Evolutionary conservation across 495 filamentous ascomycete genomes (phyloP).

Genomic region (Hypoxylon fuscum): DNA sequence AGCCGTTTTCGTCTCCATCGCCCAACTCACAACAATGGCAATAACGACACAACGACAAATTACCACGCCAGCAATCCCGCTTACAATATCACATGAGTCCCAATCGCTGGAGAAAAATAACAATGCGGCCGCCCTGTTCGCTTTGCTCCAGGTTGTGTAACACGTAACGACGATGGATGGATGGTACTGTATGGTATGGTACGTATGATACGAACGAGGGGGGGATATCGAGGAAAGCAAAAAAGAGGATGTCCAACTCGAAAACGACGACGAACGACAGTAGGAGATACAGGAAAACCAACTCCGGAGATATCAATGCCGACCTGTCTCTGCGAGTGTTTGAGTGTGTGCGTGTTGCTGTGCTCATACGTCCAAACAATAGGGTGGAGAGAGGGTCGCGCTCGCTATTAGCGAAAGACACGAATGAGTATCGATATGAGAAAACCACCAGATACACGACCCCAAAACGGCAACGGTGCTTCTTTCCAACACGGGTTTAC

Average conservation of each 20-base stretch:
- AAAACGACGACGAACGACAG: conserved; percentile 23
- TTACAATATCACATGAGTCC: conserved; percentile 38
- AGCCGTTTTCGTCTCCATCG: conserved; percentile 3
- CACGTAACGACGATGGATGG: conserved; percentile 39
- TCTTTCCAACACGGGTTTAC: conserved; percentile 17
- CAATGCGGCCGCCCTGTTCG: conserved; percentile 33
- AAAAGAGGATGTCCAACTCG: conserved; percentile 33
- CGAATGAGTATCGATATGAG: conserved; percentile 40
- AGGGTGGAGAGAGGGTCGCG: conserved; percentile 32
- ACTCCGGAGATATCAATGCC: conserved; percentile 40
- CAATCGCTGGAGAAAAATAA: conserved; percentile 33
- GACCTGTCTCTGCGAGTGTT: conserved; percentile 39
- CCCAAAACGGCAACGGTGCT: conserved; percentile 15
- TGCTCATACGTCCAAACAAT: conserved; percentile 32
- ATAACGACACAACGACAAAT: conserved; percentile 24
- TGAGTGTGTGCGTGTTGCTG: conserved; percentile 11
- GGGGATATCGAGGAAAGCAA: conserved; percentile 38
- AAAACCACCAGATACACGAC: conserved; percentile 36
- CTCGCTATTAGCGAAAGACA: conserved; percentile 40
- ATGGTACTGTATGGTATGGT: conserved; percentile 43
- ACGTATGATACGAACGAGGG: conserved; percentile 40
- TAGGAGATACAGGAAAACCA: conserved; percentile 39
- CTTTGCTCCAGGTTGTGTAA: conserved; percentile 36
- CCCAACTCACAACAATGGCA: conserved; percentile 20
- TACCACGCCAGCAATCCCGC: conserved; percentile 33